Percentiles rank a stretch among this genome's conserved stretches.
These are phyloP conservation scores for Aspergillus phoenicis DNA, from an alignment of 2,329 filamentous ascomycete species.

Conservation along the genomic window DNA sequence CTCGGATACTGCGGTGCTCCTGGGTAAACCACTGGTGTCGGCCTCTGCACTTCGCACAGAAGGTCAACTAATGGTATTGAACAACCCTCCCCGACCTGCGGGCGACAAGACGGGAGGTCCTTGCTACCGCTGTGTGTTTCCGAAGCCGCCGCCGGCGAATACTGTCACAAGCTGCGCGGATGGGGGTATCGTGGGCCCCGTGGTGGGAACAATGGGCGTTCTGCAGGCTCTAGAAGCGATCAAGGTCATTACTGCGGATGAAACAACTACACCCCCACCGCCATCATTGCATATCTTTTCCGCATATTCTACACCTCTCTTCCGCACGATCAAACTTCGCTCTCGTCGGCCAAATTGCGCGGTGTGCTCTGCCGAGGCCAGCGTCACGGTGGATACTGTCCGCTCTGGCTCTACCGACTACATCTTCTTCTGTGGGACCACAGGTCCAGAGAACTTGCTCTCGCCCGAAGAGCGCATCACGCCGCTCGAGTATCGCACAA, in stretches of 20 bases:
- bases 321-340: constrained; percentile 75
- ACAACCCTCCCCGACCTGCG: constrained; percentile 69
- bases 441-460: constrained; percentile 59
- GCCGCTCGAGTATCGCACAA: constrained; percentile 59
- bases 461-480: constrained; percentile 67
- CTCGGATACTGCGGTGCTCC: constrained; percentile 82
- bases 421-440: constrained; percentile 77
- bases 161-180: constrained; percentile 87
- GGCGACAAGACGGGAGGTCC: constrained; percentile 68
- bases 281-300: constrained; percentile 48
- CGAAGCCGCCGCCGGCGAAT: constrained; percentile 78
- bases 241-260: constrained; percentile 67
- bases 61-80: constrained; percentile 86
- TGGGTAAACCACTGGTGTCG: constrained; percentile 78
- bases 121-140: constrained; percentile 94
- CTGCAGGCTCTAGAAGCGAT: constrained; percentile 88
- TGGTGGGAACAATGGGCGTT: constrained; percentile 91
- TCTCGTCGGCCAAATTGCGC: constrained; percentile 70
- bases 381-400: constrained; percentile 65
- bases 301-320: constrained; percentile 52
- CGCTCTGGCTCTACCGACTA: constrained; percentile 74
- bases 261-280: constrained; percentile 24
- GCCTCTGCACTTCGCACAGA: constrained; percentile 87
- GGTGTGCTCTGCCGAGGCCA: constrained; percentile 68
- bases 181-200: constrained; percentile 87